A percentile compares a stretch with the other conserved stretches of the same genome.
Evolutionary conservation across 2,329 filamentous ascomycete genomes (phyloP).

Genomic region (Neoscytalidium dimidiatum): DNA sequence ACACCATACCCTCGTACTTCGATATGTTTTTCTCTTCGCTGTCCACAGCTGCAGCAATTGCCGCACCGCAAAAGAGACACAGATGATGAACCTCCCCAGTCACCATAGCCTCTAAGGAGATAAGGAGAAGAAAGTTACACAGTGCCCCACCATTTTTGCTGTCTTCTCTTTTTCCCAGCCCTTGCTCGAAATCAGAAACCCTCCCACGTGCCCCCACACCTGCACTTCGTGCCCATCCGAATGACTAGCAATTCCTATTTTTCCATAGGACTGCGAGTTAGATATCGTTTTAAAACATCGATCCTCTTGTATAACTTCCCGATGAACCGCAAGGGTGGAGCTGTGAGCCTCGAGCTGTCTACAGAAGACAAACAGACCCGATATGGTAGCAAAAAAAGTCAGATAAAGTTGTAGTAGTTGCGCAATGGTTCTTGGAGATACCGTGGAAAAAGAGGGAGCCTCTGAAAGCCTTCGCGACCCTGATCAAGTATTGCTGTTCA

Average conservation of each 20-base stretch:
- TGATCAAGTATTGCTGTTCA: not conserved
- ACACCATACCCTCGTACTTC: no score
- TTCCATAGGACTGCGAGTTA: no score
- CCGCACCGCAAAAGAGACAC: not conserved
- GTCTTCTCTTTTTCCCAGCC: not conserved
- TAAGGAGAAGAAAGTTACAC: not conserved
- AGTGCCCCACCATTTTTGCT: not conserved
- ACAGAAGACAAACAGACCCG: not conserved
- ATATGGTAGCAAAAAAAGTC: not conserved
- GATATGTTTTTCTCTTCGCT: no score
- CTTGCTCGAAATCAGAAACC: not conserved
- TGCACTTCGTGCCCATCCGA: no score
- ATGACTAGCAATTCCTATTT: no score
- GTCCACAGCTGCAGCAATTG: not conserved
- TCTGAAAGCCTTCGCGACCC: not conserved
- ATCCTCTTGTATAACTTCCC: not conserved
- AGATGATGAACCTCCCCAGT: not conserved
- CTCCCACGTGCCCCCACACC: no score
- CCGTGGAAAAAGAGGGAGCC: no score
- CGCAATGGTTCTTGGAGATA: no score
- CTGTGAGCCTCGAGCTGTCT: not conserved
- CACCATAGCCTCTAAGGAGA: not conserved
- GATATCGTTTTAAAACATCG: no score
- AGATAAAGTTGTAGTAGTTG: not conserved
- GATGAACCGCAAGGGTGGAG: not conserved